Conservation (phyloP, 2,329 filamentous ascomycete genomes). For the Botryotinia globosa region DNA sequence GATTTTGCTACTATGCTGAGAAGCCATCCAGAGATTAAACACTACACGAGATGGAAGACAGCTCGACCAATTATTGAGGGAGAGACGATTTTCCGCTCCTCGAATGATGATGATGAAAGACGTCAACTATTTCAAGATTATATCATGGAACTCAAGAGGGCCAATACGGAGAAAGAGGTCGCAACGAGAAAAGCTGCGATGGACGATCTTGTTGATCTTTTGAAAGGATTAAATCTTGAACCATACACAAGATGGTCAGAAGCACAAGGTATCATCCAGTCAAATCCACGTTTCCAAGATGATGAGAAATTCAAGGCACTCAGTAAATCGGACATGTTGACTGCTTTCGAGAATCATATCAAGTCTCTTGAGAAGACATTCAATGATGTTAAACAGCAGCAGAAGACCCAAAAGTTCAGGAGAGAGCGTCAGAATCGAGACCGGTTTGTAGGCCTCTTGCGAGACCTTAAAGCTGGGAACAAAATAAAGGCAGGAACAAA, state of each 20-base stretch:
- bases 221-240: constrained; percentile 79
- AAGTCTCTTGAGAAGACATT: constrained; percentile 86
- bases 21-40: constrained; percentile 93
- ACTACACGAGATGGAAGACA: constrained; percentile 96
- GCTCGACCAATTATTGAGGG: constrained; percentile 90
- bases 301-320: constrained; percentile 84
- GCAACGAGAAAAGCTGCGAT: constrained; percentile 74
- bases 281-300: constrained; percentile 71
- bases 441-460: constrained; percentile 69
- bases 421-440: constrained; percentile 86
- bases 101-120: constrained; percentile 81
- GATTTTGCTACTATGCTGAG: constrained; percentile 97
- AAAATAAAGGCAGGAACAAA: constrained; percentile 88
- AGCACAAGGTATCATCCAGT: constrained; percentile 77
- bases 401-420: constrained; percentile 77
- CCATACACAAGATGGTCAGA: constrained; percentile 95
- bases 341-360: constrained; percentile 91
- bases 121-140: constrained; percentile 94
- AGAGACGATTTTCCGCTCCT: constrained; percentile 92
- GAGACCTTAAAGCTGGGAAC: constrained; percentile 69
- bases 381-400: constrained; percentile 85
- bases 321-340: constrained; percentile 85
- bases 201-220: constrained; percentile 74
- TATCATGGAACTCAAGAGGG: constrained; percentile 76
- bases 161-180: constrained; percentile 72